Percentiles rank a stretch among this genome's conserved stretches.
Evolutionary conservation across 2,329 filamentous ascomycete genomes (phyloP).

Genomic region (Colletotrichum horii): DNA sequence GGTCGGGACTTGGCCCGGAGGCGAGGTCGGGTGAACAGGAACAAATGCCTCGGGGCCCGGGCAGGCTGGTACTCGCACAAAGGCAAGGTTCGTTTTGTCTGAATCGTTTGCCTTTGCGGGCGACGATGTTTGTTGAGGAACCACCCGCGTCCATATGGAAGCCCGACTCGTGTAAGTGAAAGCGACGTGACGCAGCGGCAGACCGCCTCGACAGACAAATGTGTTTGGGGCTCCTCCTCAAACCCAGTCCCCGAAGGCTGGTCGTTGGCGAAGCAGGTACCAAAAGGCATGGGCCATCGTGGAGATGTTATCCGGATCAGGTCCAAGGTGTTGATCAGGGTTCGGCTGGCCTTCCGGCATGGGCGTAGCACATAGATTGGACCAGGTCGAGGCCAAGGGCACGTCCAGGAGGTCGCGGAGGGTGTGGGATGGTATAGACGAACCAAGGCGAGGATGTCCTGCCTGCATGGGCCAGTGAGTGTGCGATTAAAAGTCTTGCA

Average conservation of each 20-base stretch:
- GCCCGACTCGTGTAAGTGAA: not conserved
- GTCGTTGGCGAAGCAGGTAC: not conserved
- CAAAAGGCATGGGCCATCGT: not conserved
- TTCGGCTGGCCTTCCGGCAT: conserved; percentile 13
- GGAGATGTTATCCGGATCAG: not conserved
- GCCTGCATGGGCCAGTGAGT: not conserved
- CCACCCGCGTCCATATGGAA: not conserved
- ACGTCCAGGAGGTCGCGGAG: not conserved
- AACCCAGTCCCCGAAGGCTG: not conserved
- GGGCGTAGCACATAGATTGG: conserved; percentile 1
- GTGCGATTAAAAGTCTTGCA: not conserved
- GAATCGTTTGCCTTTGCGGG: not conserved
- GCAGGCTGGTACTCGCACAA: not conserved
- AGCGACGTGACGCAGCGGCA: not conserved
- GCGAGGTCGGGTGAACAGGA: not conserved
- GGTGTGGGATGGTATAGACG: not conserved
- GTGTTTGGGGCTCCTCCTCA: not conserved
- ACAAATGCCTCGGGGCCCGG: not conserved
- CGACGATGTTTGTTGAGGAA: not conserved
- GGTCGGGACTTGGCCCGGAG: not conserved
- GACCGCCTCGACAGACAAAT: not conserved
- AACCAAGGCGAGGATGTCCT: not conserved
- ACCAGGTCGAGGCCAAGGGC: not conserved
- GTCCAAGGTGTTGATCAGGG: not conserved
- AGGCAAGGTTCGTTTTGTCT: not conserved